Evolutionary conservation across 495 filamentous ascomycete species (phyloP).

Genomic region (Parathielavia hyrcaniae): DNA sequence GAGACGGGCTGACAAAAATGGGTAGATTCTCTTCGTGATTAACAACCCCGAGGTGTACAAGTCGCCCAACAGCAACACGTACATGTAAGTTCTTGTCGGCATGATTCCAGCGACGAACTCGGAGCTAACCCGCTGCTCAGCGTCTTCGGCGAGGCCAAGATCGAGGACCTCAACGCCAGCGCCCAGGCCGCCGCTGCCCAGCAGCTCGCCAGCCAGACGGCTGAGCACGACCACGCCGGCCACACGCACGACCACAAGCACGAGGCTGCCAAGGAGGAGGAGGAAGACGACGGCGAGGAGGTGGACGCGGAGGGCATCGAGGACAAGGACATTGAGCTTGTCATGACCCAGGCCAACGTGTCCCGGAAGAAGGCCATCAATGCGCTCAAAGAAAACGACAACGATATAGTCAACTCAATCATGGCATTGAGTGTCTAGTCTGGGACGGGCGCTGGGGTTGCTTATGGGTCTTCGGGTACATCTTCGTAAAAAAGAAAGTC

Average conservation of each 20-base stretch:
- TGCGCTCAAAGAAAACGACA: conserved; percentile 97
- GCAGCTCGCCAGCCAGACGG: conserved; percentile 72
- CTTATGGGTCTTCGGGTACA: conserved; percentile 1
- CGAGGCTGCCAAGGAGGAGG: conserved; percentile 68
- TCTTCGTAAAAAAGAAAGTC: conserved; percentile 6
- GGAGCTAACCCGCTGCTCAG: conserved; percentile 40
- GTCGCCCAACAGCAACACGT: conserved; percentile 95
- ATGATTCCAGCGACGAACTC: background rate
- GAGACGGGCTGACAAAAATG: conserved; percentile 26
- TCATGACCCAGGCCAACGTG: conserved; percentile 96
- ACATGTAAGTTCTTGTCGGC: conserved; percentile 67
- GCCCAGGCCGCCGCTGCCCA: conserved; percentile 91
- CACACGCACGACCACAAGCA: conserved; percentile 58
- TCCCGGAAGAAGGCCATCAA: conserved; percentile 97
- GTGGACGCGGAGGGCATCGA: conserved; percentile 90
- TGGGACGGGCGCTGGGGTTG: conserved; percentile 10
- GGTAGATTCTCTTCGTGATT: conserved; percentile 96
- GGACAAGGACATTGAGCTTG: conserved; percentile 97
- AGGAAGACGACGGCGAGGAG: conserved; percentile 93
- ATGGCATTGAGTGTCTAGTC: conserved; percentile 95
- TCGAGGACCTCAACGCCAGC: conserved; percentile 94
- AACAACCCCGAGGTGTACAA: conserved; percentile 99
- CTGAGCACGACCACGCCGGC: conserved; percentile 57
- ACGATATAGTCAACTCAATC: conserved; percentile 99
- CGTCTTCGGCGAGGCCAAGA: conserved; percentile 99